Evolutionary conservation across 2,329 filamentous ascomycete genomes (phyloP).

Genomic region (Cadophora gregata): DNA sequence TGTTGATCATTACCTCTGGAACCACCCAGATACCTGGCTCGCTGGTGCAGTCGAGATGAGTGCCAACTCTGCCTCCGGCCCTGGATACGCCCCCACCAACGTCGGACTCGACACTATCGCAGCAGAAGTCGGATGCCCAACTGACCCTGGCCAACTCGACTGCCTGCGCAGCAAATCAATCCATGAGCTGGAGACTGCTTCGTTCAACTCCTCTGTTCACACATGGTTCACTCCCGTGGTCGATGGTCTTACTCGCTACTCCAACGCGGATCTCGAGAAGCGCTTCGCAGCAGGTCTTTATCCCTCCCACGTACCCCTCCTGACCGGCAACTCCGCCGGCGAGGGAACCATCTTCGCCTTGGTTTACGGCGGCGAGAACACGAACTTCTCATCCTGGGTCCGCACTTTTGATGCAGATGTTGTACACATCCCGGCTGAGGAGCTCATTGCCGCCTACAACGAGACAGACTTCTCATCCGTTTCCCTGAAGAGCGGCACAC

Average conservation of each 20-base stretch:
- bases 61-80: constrained; percentile 50
- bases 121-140: constrained; percentile 46
- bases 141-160: constrained; percentile 45
- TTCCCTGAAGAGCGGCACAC: constrained; percentile 50
- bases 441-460: constrained; percentile 46
- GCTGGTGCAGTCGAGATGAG: constrained; percentile 50
- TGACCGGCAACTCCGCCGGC: constrained; percentile 47
- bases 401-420: constrained; percentile 49
- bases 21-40: constrained; percentile 48
- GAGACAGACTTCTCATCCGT: constrained; percentile 46
- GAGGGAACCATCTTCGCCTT: constrained; percentile 48
- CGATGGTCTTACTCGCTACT: constrained; percentile 45
- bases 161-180: constrained; percentile 46
- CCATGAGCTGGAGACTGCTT: constrained; percentile 42
- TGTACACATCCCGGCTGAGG: constrained; percentile 46
- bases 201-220: constrained; percentile 48
- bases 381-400: constrained; percentile 43
- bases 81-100: constrained; percentile 47
- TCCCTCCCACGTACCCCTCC: constrained; percentile 45
- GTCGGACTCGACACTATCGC: constrained; percentile 48
- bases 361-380: constrained; percentile 46
- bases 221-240: constrained; percentile 51
- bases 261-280: constrained; percentile 41
- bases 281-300: constrained; percentile 41
- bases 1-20: constrained; percentile 52